phyloP scores from a whole-genome alignment of 106 monocot genomes.

The Dendrobium chrysotoxum region DNA sequence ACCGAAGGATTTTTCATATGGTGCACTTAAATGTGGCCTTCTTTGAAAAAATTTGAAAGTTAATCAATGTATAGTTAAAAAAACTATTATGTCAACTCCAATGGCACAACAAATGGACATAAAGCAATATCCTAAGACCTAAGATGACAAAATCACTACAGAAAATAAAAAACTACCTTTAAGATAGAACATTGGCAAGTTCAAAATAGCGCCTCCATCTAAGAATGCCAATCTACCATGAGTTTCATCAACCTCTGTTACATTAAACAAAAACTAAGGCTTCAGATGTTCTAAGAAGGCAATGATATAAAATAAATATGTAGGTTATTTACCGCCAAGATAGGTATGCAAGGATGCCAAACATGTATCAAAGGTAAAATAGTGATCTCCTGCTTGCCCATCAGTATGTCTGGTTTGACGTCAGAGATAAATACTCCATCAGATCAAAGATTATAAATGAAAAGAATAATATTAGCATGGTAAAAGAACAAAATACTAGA shows the following conservation, averaged over 20 bases:
- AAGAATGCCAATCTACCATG: slow-evolving; percentile 58
- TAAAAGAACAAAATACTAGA: not conserved
- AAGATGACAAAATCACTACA: not conserved
- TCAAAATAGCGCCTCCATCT: slow-evolving; percentile 76
- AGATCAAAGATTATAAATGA: slow-evolving; percentile 1
- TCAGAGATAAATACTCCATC: not conserved
- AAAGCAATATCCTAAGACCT: not conserved
- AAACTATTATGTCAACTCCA: not conserved
- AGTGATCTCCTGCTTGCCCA: slow-evolving; percentile 31
- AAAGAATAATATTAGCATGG: not conserved
- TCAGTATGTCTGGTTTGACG: slow-evolving; percentile 26
- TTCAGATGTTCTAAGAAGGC: not conserved
- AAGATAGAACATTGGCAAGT: slow-evolving; percentile 87
- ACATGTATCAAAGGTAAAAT: slow-evolving; percentile 61
- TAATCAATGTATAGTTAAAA: not conserved
- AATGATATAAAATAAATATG: not conserved
- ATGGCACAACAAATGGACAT: not conserved
- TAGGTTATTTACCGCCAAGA: slow-evolving; percentile 65
- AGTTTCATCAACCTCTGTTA: slow-evolving; percentile 83
- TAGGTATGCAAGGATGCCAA: slow-evolving; percentile 85
- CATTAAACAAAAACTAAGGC: slow-evolving; percentile 7
- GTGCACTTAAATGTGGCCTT: not conserved
- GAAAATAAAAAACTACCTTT: slow-evolving; percentile 41
- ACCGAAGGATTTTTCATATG: not conserved
- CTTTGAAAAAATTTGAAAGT: not conserved